phyloP scores from a whole-genome alignment of 2,329 filamentous ascomycete genomes.

The Fusarium nanum region DNA sequence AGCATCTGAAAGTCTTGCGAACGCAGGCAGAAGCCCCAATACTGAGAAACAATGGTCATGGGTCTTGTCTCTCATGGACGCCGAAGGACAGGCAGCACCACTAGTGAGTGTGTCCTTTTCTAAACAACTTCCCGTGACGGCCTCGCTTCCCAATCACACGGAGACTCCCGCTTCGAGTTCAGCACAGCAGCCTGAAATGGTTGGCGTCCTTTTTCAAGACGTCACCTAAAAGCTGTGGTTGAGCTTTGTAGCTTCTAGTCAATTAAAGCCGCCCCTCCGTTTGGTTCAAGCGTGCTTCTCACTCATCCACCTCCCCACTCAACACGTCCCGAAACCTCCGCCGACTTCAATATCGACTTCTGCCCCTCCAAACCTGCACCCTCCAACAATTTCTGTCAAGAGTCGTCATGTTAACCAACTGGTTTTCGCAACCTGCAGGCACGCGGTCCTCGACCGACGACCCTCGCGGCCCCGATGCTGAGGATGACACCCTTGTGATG shows the following conservation, averaged over 20 bases:
- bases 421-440: slow-evolving; percentile 57
- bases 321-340: slow-evolving; percentile 41
- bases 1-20: slow-evolving; percentile 1
- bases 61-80: slow-evolving; percentile 49
- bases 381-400: slow-evolving; percentile 32
- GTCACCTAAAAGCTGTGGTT: slow-evolving; percentile 16
- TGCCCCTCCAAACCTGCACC: slow-evolving; percentile 29
- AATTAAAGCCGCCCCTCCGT: slow-evolving; percentile 28
- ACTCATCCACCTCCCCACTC: slow-evolving; percentile 44
- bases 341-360: slow-evolving; percentile 25
- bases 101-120: slow-evolving; percentile 39
- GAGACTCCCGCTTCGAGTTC: background rate
- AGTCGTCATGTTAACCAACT: slow-evolving; percentile 57
- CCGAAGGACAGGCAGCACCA: slow-evolving; percentile 48
- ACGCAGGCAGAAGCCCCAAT: slow-evolving; percentile 24
- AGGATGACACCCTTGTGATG: slow-evolving; percentile 83
- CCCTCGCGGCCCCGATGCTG: slow-evolving; percentile 54
- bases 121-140: slow-evolving; percentile 6
- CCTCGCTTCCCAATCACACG: slow-evolving; percentile 8
- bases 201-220: slow-evolving; percentile 16
- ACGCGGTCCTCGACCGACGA: slow-evolving; percentile 70
- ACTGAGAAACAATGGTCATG: slow-evolving; percentile 47
- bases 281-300: slow-evolving; percentile 37
- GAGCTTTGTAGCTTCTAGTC: slow-evolving; percentile 34
- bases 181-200: slow-evolving; percentile 10